Percentiles rank a stretch among this genome's conserved stretches.
These are phyloP conservation scores for Centaurea solstitialis DNA, from an alignment of 129 eudicot species.

Conservation along the genomic window DNA sequence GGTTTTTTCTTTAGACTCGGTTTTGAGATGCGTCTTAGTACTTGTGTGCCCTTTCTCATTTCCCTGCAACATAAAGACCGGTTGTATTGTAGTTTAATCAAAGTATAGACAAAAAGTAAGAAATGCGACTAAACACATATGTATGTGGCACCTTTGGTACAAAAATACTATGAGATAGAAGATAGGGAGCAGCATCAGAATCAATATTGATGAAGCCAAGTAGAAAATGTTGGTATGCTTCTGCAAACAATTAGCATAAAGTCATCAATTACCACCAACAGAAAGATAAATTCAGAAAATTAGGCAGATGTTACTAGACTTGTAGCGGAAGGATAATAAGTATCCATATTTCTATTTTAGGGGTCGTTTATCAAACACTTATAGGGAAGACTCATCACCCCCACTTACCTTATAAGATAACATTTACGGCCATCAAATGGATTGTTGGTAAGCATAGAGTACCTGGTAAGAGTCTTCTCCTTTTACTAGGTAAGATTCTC, in stretches of 20 bases:
- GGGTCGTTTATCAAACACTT: too few species aligned
- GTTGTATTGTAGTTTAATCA: constrained; percentile 6
- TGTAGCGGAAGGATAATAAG: neutral
- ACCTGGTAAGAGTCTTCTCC: too few species aligned
- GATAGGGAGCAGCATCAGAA: constrained; percentile 71
- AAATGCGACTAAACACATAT: constrained; percentile 13
- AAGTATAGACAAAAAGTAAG: neutral
- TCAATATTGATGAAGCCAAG: constrained; percentile 67
- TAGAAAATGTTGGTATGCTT: constrained; percentile 74
- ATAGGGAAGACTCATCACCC: too few species aligned
- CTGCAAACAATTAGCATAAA: constrained; percentile 41
- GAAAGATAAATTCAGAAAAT: neutral
- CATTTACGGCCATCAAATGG: too few species aligned
- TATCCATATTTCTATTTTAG: neutral
- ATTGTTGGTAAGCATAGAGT: too few species aligned
- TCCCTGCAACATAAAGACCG: constrained; percentile 50
- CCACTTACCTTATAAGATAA: too few species aligned
- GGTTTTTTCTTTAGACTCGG: constrained; percentile 75
- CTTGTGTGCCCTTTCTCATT: constrained; percentile 64
- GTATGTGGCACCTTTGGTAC: constrained; percentile 63
- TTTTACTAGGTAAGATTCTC: too few species aligned
- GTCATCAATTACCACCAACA: constrained; percentile 12
- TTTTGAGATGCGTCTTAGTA: constrained; percentile 67
- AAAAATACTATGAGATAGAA: constrained; percentile 74
- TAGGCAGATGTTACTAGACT: neutral